Evolutionary conservation across 1,139 yeast species (phyloP).

Genomic region (Diutina neorugosa): DNA sequence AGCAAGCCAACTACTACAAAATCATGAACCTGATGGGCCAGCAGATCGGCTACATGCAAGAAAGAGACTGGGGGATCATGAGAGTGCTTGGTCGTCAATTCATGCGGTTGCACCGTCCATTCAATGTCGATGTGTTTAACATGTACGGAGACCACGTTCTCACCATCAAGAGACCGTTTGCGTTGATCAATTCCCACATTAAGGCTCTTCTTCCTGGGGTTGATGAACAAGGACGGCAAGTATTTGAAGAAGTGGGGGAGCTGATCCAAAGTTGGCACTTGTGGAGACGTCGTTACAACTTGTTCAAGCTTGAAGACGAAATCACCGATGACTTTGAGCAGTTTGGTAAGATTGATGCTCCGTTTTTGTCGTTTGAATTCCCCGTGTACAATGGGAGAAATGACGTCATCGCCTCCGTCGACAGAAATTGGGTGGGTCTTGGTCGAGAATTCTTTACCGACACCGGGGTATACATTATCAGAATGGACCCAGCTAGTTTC

Average conservation of each 20-base stretch:
- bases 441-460: conserved; percentile 90
- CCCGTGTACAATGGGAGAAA: conserved; percentile 54
- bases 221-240: conserved; percentile 21
- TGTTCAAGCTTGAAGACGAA: conserved; percentile 46
- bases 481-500: conserved; percentile 68
- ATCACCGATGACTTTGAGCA: conserved; percentile 38
- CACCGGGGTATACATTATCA: conserved; percentile 78
- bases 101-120: conserved; percentile 76
- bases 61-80: conserved; percentile 60
- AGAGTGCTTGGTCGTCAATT: conserved; percentile 71
- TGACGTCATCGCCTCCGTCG: conserved; percentile 60
- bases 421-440: conserved; percentile 89
- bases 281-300: conserved; percentile 80
- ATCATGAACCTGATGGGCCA: conserved; percentile 66
- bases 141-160: conserved; percentile 54
- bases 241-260: conserved; percentile 61
- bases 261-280: conserved; percentile 88
- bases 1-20: conserved; percentile 75
- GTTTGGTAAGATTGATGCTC: conserved; percentile 80
- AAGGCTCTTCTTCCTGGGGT: conserved; percentile 54
- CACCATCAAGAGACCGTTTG: conserved; percentile 71
- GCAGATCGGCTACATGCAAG: conserved; percentile 70
- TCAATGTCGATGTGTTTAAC: conserved; percentile 71
- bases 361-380: conserved; percentile 76
- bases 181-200: conserved; percentile 80